Conservation (phyloP, 2,329 filamentous ascomycete genomes). For the Rutstroemia sp. region DNA sequence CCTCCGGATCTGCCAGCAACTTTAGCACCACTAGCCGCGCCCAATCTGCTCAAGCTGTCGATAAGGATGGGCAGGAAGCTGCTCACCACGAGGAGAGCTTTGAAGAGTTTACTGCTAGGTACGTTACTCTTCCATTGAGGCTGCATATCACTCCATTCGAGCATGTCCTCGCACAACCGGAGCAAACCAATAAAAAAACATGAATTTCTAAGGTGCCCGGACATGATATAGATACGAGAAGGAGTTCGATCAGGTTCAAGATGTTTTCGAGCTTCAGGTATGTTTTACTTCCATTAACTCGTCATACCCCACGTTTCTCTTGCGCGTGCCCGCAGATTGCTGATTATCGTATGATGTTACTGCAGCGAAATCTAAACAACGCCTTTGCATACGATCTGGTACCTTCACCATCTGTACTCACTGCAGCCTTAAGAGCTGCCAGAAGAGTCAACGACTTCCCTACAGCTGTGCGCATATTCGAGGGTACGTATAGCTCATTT, state of each 20-base stretch:
- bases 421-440: slow-evolving; percentile 86
- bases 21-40: slow-evolving; percentile 53
- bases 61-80: slow-evolving; percentile 47
- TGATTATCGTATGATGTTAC: slow-evolving; percentile 21
- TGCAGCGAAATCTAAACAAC: slow-evolving; percentile 92
- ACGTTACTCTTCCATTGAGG: slow-evolving; percentile 32
- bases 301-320: background rate
- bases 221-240: slow-evolving; percentile 77
- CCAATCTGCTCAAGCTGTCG: slow-evolving; percentile 31
- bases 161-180: slow-evolving; percentile 19
- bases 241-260: slow-evolving; percentile 95
- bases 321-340: slow-evolving; percentile 14
- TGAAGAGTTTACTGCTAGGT: slow-evolving; percentile 98
- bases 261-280: slow-evolving; percentile 99
- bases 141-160: slow-evolving; percentile 13
- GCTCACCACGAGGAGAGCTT: slow-evolving; percentile 89
- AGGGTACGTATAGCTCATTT: slow-evolving; percentile 57
- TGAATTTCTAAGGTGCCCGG: slow-evolving; percentile 34
- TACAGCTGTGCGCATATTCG: slow-evolving; percentile 95
- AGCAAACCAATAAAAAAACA: slow-evolving; percentile 16
- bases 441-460: slow-evolving; percentile 97
- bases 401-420: slow-evolving; percentile 83
- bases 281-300: slow-evolving; percentile 24
- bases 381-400: slow-evolving; percentile 99
- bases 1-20: slow-evolving; percentile 42